Conservation (phyloP, 1,284 basidiomycete genomes). For the Ustilago bromivora region DNA sequence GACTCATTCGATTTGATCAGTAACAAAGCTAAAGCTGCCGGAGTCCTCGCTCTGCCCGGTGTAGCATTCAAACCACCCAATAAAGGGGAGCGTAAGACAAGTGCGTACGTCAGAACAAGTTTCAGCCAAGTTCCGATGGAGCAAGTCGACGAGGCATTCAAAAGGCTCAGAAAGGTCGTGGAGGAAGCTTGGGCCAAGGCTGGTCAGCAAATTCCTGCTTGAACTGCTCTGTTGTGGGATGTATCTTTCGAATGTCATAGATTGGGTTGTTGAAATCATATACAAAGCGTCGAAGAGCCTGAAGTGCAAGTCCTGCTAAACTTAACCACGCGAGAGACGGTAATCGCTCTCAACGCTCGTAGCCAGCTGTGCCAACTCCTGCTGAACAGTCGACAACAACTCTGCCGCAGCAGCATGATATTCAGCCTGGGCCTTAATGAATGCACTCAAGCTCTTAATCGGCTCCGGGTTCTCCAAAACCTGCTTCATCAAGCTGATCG, state of each 20-base stretch:
- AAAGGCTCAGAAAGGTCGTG: constrained; percentile 55
- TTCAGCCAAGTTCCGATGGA: constrained; percentile 62
- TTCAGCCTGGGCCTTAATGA: constrained; percentile 88
- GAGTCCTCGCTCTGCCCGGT: constrained; percentile 87
- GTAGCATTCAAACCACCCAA: constrained; percentile 71
- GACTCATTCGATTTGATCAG: constrained; percentile 83
- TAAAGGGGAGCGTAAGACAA: constrained; percentile 8
- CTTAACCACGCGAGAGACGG: constrained; percentile 71
- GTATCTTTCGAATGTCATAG: not conserved
- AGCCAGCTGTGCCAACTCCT: constrained; percentile 88
- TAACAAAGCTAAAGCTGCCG: constrained; percentile 81
- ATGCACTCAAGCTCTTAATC: constrained; percentile 89
- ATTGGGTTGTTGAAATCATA: not conserved
- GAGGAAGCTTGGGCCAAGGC: constrained; percentile 61
- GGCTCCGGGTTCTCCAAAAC: constrained; percentile 98
- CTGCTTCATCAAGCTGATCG: constrained; percentile 97
- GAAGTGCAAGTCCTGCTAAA: not conserved
- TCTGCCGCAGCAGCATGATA: constrained; percentile 88
- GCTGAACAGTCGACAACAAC: constrained; percentile 75
- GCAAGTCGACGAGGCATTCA: constrained; percentile 58
- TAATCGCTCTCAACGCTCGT: constrained; percentile 92
- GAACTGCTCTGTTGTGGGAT: not conserved
- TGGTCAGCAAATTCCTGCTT: constrained; percentile 37
- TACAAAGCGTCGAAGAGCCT: not conserved
- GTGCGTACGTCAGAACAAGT: constrained; percentile 61